Base-by-base conservation (phyloP, 176 grass and related monocot species). In the Carex pumila region DNA sequence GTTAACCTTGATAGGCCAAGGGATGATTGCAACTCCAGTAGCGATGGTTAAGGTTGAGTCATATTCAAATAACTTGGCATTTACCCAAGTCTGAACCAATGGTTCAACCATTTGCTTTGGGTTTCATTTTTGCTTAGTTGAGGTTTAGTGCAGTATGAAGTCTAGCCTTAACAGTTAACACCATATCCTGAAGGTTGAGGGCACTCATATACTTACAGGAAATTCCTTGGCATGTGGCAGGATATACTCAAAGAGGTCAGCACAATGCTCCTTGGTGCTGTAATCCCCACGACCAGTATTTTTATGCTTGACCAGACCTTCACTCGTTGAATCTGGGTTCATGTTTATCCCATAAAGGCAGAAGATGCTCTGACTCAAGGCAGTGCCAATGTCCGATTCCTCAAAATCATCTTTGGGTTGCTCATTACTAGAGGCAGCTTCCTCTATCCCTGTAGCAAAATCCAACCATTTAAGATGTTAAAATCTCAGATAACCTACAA, bases 221-320 rank as follows among this genome's bases (percentile, higher is more conserved):
- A 97, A 79, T 69, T 90, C 88, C 81, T 86, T 97, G 39, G 94
- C 94, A 77, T 97, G 94, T 56, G 92, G 94, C 54, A 97, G 73
- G 57, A 97, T 82, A 94, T 97, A 97, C 41, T 92, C 90, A 90
- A 97, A 94, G 79, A 97, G 92, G 89, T 97, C 94, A 85, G 94
- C 92, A 78, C 94, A 97, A 85, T 97, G 94, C 85, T 97, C 94
- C 83, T 97, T 94, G 4, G 92, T 97, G 89, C 94, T 90, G 73
- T 94, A 97, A 72, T 97, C 92, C 82, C 94, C 94, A 4, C 90
- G 92, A 54, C 87, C 92, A 84, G 90, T 94, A 69, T 97, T 97
- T 88, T 94, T 97, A 84, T 94, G 94, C 60, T 88, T 83, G 9
- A 88, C 90, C 31, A 91, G 85, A 79, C 88, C 86, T 94, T 97